Evolutionary conservation across 371 early-diverging fungal genomes (phyloP).

Genomic region (Actinomortierella wolfii): DNA sequence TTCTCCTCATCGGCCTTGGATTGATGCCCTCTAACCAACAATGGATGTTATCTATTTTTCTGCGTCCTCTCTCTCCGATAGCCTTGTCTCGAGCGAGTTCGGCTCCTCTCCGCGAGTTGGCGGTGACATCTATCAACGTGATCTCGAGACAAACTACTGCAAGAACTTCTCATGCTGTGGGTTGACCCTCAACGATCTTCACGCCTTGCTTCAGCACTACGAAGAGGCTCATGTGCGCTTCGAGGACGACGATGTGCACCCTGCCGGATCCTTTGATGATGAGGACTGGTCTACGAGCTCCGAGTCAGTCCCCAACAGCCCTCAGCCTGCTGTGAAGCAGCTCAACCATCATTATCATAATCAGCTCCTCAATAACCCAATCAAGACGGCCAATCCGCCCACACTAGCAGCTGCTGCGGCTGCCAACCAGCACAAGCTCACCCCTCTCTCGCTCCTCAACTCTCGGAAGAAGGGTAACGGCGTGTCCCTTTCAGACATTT

Average conservation of each 20-base stretch:
- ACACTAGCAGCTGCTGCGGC: conserved; percentile 24
- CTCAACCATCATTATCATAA: conserved; percentile 15
- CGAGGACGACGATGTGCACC: conserved; percentile 70
- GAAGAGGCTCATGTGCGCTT: conserved; percentile 91
- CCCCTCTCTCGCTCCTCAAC: conserved; percentile 37
- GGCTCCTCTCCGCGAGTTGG: conserved; percentile 34
- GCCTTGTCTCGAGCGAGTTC: conserved; percentile 23
- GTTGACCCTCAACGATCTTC: conserved; percentile 76
- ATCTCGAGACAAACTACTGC: conserved; percentile 86
- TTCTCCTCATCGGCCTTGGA: neutral
- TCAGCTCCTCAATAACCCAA: conserved; percentile 8
- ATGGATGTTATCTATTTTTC: no score
- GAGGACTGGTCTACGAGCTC: conserved; percentile 47
- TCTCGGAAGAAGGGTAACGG: conserved; percentile 28
- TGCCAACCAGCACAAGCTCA: conserved; percentile 33
- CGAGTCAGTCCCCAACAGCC: conserved; percentile 45
- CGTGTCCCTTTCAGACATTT: conserved; percentile 37
- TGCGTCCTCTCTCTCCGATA: conserved; percentile 1
- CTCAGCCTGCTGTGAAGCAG: conserved; percentile 18
- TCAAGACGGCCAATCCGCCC: conserved; percentile 19
- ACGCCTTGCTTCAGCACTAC: conserved; percentile 91
- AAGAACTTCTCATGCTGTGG: conserved; percentile 94
- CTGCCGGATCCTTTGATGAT: conserved; percentile 39
- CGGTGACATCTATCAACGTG: conserved; percentile 77
- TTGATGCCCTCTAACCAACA: neutral